Conservation (phyloP, 2,329 filamentous ascomycete genomes). For the Cercospora sp. region DNA sequence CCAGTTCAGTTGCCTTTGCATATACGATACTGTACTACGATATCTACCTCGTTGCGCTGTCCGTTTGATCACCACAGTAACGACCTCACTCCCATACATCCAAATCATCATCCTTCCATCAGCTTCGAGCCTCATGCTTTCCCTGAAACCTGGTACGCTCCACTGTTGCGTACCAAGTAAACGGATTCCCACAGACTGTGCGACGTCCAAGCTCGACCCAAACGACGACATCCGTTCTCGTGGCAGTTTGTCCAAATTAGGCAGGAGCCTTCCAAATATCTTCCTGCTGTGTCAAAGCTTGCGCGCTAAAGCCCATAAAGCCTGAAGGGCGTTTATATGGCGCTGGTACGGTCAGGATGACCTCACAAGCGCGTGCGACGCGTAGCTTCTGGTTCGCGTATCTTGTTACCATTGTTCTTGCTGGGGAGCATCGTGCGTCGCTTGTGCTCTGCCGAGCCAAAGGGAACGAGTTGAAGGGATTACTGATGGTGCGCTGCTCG, state of each 20-base stretch:
- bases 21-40: too few relatives aligned
- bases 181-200: not conserved
- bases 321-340: not conserved
- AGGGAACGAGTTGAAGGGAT: not conserved
- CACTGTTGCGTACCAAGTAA: not conserved
- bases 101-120: not conserved
- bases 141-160: not conserved
- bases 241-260: not conserved
- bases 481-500: not conserved
- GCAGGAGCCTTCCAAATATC: not conserved
- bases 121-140: not conserved
- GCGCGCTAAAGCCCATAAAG: not conserved
- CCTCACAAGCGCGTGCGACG: not conserved
- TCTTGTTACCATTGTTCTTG: not conserved
- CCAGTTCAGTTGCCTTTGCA: too few relatives aligned
- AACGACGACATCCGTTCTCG: not conserved
- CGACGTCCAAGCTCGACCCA: not conserved
- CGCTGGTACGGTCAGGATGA: not conserved
- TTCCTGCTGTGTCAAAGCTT: not conserved
- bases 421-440: not conserved
- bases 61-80: not conserved
- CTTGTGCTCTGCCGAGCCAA: not conserved
- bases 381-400: not conserved
- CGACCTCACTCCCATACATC: too few relatives aligned
- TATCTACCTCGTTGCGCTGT: too few relatives aligned